These are phyloP conservation scores for Plasmodium malariae DNA, from an alignment of 169 alveolate species.

Conservation along the genomic window DNA sequence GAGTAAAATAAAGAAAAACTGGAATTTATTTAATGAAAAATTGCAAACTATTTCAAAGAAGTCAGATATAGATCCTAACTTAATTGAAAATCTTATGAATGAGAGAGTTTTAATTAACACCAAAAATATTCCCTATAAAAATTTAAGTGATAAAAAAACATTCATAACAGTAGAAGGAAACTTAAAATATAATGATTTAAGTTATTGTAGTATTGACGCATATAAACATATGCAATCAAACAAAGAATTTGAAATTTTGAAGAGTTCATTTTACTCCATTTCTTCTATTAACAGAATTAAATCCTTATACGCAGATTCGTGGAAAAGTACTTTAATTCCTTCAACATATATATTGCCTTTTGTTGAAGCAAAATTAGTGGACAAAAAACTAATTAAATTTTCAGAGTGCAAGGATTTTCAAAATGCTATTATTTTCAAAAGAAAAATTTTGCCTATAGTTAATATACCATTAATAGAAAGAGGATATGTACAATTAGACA, in stretches of 20 bases:
- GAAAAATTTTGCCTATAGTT: slow-evolving; percentile 82
- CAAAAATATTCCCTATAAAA: slow-evolving; percentile 29
- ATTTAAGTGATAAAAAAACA: slow-evolving; percentile 48
- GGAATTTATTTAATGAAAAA: slow-evolving; percentile 28
- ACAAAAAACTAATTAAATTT: slow-evolving; percentile 73
- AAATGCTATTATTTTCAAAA: slow-evolving; percentile 62
- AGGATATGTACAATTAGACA: slow-evolving; percentile 79
- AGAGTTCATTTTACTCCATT: slow-evolving; percentile 30
- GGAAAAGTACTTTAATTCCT: slow-evolving; percentile 78
- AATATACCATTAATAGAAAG: slow-evolving; percentile 83
- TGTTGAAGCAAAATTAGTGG: slow-evolving; percentile 78
- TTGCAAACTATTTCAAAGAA: slow-evolving; percentile 9
- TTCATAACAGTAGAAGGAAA: slow-evolving; percentile 43
- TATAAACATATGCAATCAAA: slow-evolving; percentile 74
- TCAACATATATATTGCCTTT: slow-evolving; percentile 77
- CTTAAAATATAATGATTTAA: slow-evolving; percentile 48
- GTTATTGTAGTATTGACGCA: slow-evolving; percentile 66
- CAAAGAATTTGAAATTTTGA: slow-evolving; percentile 56
- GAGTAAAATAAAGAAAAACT: slow-evolving; percentile 18
- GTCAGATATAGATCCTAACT: slow-evolving; percentile 46
- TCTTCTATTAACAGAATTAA: slow-evolving; percentile 79
- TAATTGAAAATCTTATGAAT: slow-evolving; percentile 63
- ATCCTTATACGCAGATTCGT: slow-evolving; percentile 81
- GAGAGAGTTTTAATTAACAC: slow-evolving; percentile 59
- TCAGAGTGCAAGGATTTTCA: slow-evolving; percentile 80